Evolutionary conservation across 306 rosid species (phyloP).

Genomic region (Cajanus cajan): DNA sequence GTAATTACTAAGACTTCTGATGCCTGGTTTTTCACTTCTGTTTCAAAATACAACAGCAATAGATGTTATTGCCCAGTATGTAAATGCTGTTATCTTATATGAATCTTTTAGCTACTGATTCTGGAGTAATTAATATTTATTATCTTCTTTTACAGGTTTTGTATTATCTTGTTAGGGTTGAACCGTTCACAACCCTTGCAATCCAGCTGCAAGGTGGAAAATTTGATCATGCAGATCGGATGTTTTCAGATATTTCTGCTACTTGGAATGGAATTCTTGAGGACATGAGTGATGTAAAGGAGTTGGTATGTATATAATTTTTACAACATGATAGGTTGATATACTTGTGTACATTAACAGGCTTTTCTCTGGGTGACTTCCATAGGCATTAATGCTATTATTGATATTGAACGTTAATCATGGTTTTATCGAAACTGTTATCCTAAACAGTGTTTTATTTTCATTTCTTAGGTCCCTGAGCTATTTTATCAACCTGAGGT

Average conservation of each 20-base stretch:
- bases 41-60: not conserved
- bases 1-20: conserved; percentile 3
- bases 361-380: conserved; percentile 16
- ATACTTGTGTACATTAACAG: not conserved
- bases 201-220: conserved; percentile 98
- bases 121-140: conserved; percentile 14
- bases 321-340: conserved; percentile 17
- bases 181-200: conserved; percentile 95
- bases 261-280: conserved; percentile 98
- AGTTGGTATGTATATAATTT: conserved; percentile 67
- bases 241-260: conserved; percentile 89
- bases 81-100: conserved; percentile 15
- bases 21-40: conserved; percentile 1
- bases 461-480: conserved; percentile 81
- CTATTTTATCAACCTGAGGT: conserved; percentile 92
- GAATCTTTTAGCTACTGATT: conserved; percentile 13
- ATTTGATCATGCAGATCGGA: conserved; percentile 98
- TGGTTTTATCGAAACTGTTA: conserved; percentile 27
- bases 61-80: not conserved
- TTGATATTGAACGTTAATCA: conserved; percentile 25
- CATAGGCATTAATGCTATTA: not conserved
- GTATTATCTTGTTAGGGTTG: conserved; percentile 94
- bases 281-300: conserved; percentile 99
- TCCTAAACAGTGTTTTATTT: not conserved
- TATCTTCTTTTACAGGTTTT: conserved; percentile 67